Base-by-base conservation (phyloP, 495 filamentous ascomycete genomes). In the Cairneyella variabilis region DNA sequence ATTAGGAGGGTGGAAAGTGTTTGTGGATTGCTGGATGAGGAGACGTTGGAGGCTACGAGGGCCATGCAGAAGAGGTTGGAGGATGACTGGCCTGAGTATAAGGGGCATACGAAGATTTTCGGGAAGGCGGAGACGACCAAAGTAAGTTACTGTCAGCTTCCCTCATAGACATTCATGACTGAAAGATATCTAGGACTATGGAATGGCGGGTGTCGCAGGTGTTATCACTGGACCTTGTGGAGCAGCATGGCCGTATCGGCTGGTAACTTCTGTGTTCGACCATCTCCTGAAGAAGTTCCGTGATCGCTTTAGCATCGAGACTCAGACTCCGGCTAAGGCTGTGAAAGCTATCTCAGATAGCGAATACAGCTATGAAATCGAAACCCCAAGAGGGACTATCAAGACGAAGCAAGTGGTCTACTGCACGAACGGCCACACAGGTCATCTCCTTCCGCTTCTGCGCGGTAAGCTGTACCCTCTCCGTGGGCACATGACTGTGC, bases 401-500 rank as follows among this genome's bases (percentile, higher is more conserved):
- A 47, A 42, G 0, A 65, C 88, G 0, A 63, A 66, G 0, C 73
- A 84, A 46, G 74, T 93, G 20, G 72, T 93, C 10, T 77, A 93
- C 43, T 83, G 83, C 14, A 90, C 87, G 0, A 92, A 95, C 57
- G 89, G 69, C 3, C 86, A 89, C 54, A 88, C 84, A 1, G 80
- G 80, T 0, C 76, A 85, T 56, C 73, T 95, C 3, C 71, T 93
- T n/a, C 88, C 86, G 0, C 61, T 65, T 0, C 82, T 93, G 41
- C 63, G 72, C 22, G 84, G 84, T 51, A 69, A 86, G 11, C 81
- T 93, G 51, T 84, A 88, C 27, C 90, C 90, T 0, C 81, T 88
- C 0, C 73, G 86, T 9, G 86, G 85, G 1, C 80, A 86, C 40
- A 83, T 92, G 72, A 79, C 78, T 12, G 83, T 87, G 0, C 78